Evolutionary conservation across 2,329 filamentous ascomycete species (phyloP), one percentile per base, ranked within the genome.

Genomic region (Chalaropsis thielavioides): DNA sequence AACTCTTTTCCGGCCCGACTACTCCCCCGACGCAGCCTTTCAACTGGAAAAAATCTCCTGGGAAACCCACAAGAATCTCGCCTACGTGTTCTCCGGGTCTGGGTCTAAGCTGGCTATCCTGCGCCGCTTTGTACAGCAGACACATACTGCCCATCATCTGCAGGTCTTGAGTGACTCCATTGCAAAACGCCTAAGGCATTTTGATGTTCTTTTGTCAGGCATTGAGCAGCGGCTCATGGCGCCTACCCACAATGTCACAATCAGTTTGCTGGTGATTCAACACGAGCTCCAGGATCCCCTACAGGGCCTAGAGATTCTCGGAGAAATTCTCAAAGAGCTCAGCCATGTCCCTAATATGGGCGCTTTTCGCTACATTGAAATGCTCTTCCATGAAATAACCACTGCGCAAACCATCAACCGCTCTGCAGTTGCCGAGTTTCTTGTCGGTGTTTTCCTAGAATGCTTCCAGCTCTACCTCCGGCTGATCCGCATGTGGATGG

Each of bases 401-500:
- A 76, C 82, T 62, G 81, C 86, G 0, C 91, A 96, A 71, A 79
- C 89, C 56, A 81, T 83, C 17, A 87, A 87, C 0, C 83, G 89
- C 64, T 76, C 79, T 1, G 72, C 73, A 0, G 77, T 82, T 0
- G 94, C 89, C 71, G 74, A 77, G 46, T 84, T 82, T 46, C 77
- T 94, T 4, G 83, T 84, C 1, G 76, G 77, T 0, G 78, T 94
- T 2, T 94, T 96, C 71, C 85, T 94, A 64, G 81, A 87, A 58
- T 95, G 90, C 71, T 87, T 96, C 66, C 83, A 85, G 66, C 84
- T 90, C 1, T 97, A 96, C 72, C 79, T 95, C 44, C 84, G 84
- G 46, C 89, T 91, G 0, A 87, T 96, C 56, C 81, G 86, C 43
- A 76, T 80, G 17, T 97, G 92, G 92, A 92, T 96, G 85, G 85